Conservation (phyloP, 2,329 filamentous ascomycete genomes). For the Dendrostoma leiphaemia region DNA sequence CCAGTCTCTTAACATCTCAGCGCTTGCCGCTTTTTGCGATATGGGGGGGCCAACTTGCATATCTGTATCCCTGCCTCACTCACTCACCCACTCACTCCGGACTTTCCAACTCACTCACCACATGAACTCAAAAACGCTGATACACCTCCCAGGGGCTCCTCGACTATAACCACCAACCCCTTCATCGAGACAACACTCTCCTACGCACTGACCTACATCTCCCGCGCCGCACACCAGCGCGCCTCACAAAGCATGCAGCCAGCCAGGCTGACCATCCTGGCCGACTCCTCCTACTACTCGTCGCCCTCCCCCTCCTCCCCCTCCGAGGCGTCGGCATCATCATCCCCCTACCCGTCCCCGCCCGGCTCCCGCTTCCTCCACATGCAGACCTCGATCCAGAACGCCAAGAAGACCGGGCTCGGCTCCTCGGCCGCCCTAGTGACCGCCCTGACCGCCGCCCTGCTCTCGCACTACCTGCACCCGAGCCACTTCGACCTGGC, state of each 20-base stretch:
- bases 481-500: constrained; percentile 53
- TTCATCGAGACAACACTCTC: constrained; percentile 91
- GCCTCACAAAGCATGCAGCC: constrained; percentile 57
- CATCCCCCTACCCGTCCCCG: constrained; percentile 24
- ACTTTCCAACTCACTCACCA: too few species aligned
- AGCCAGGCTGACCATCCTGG: constrained; percentile 78
- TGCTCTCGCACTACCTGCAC: constrained; percentile 75
- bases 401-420: constrained; percentile 92
- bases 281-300: constrained; percentile 97
- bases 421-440: constrained; percentile 94
- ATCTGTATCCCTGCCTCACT: too few species aligned
- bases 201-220: constrained; percentile 83
- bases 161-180: constrained; percentile 57
- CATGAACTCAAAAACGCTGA: neutral
- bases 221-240: constrained; percentile 37
- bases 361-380: constrained; percentile 62
- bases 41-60: too few species aligned
- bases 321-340: constrained; percentile 15
- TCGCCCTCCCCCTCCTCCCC: constrained; percentile 45
- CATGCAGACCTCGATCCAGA: constrained; percentile 71
- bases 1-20: too few species aligned
- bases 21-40: too few species aligned
- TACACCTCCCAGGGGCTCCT: constrained; percentile 37
- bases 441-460: constrained; percentile 75
- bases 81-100: neutral